Evolutionary conservation across 2,329 filamentous ascomycete genomes (phyloP), one percentile per base, ranked within the genome.

Genomic region (Trichophyton benhamiae): DNA sequence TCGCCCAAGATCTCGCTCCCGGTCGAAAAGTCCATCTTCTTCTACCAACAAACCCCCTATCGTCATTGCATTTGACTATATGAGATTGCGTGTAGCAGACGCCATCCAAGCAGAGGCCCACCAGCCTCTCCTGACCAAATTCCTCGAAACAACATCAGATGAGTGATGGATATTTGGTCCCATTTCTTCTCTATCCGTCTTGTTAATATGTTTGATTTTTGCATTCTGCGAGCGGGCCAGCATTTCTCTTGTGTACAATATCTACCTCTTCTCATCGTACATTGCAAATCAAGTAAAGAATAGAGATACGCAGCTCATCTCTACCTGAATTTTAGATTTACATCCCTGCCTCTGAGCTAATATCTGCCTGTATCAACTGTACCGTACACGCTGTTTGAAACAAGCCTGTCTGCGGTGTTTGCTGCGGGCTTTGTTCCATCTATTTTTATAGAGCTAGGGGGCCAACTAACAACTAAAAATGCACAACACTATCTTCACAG

Each of bases 41-140:
- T 49, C 46, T 13, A 13, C 46, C 46, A 30, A 62, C 46, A 74
- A 80, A 63, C 79, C 83, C 72, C 82, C 82, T 57, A 76, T 85
- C 44, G 77, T 78, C 22, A 76, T 83, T 11, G 82, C 83, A 0
- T 86, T 85, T 66, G 84, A 87, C 69, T 83, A 83, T 64, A 85
- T 87, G 83, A 77, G 80, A 2, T 75, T 86, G 64, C 80, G 79
- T 66, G 77, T 86, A 13, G 77, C 80, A 15, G 82, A 86, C 63
- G 81, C 86, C 46, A 75, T 78, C 22, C 71, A 81, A 65, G 73
- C 84, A 63, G 80, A 84, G 66, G 78, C 79, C 27, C 83, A 81
- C 67, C 80, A 80, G 13, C 81, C 81, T 0, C 82, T 81, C 8
- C 66, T 85, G 59, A 77, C 80, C 78, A 77, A 66, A 70, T 85